Evolutionary conservation across 2,329 filamentous ascomycete genomes (phyloP), one percentile per base, ranked within the genome.

Genomic region (Anthostomella pinea): DNA sequence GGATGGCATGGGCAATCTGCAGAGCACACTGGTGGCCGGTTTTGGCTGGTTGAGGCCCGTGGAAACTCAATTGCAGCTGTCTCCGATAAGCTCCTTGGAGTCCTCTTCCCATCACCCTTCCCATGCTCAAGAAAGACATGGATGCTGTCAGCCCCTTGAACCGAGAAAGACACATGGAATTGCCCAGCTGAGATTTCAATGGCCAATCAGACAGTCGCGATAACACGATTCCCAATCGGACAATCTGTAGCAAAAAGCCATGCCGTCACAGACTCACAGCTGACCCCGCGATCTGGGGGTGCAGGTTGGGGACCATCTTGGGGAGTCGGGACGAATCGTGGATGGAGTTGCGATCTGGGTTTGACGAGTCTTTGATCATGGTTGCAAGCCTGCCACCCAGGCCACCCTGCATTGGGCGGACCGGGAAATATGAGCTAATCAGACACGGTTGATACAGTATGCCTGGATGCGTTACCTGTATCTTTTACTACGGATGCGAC

Each of bases 251-350:
- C n/a, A n/a, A 28, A 27, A 42, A 34, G 13, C 23, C 27, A 44
- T 44, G 33, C 30, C 23, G 39, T 45, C 24, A 33, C 17, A 25
- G 13, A 10, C 18, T 26, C 31, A 32, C 30, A 24, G 16, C 38
- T 18, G 24, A 39, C 43, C 43, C 43, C 43, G 43, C 43, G 39
- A 46, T 46, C 39, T 40, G 33, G 19, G 22, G n/a, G n/a, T n/a
- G n/a, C n/a, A n/a, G n/a, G n/a, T n/a, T n/a, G n/a, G n/a, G n/a
- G n/a, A n/a, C n/a, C n/a, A n/a, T n/a, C n/a, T n/a, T n/a, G n/a
- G n/a, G 35, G n/a, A 15, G 18, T 32, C 29, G 21, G 24, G 17
- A 22, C 24, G n/a, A n/a, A 19, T 35, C 19, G 28, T 33, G n/a
- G n/a, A n/a, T n/a, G n/a, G n/a, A n/a, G n/a, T n/a, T n/a, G n/a